phyloP scores from a whole-genome alignment of 257 asterid genomes.

The Fraxinus americana region DNA sequence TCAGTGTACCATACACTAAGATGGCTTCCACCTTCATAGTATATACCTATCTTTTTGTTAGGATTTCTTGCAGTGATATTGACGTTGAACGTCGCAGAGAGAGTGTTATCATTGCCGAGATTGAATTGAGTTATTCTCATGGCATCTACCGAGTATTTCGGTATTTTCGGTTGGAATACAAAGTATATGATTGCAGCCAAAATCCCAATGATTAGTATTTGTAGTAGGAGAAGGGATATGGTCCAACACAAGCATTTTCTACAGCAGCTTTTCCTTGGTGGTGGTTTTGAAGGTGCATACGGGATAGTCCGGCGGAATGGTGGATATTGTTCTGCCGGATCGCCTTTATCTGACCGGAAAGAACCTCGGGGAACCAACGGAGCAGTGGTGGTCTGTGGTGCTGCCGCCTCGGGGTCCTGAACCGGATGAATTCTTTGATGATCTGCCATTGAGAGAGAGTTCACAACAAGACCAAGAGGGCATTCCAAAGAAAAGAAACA shows the following conservation, averaged over 20 bases:
- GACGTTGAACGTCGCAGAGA: slow-evolving; percentile 63
- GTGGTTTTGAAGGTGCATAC: slow-evolving; percentile 43
- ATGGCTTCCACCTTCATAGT: slow-evolving; percentile 71
- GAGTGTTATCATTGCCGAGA: slow-evolving; percentile 52
- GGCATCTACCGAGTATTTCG: slow-evolving; percentile 71
- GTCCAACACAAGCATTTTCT: slow-evolving; percentile 74
- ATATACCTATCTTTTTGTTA: slow-evolving; percentile 81
- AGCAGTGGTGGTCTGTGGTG: slow-evolving; percentile 44
- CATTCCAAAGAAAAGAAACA: background rate
- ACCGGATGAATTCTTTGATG: slow-evolving; percentile 79
- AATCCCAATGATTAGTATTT: slow-evolving; percentile 46
- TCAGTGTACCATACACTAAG: slow-evolving; percentile 66
- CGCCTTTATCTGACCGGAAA: slow-evolving; percentile 72
- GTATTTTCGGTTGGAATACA: slow-evolving; percentile 71
- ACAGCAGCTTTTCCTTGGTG: slow-evolving; percentile 58
- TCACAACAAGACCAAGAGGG: background rate
- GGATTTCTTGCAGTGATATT: slow-evolving; percentile 81
- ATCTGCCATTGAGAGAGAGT: slow-evolving; percentile 56
- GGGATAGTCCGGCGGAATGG: slow-evolving; percentile 45
- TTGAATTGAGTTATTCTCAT: slow-evolving; percentile 64
- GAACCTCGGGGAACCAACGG: slow-evolving; percentile 66
- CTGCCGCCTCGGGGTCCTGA: slow-evolving; percentile 44
- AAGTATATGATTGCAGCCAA: slow-evolving; percentile 67
- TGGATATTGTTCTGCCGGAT: slow-evolving; percentile 50
- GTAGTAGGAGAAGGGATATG: slow-evolving; percentile 41